Evolutionary conservation across 768 basidiomycete genomes (phyloP), one percentile per base, ranked within the genome.

Genomic region (Boletus tylopilopsis): DNA sequence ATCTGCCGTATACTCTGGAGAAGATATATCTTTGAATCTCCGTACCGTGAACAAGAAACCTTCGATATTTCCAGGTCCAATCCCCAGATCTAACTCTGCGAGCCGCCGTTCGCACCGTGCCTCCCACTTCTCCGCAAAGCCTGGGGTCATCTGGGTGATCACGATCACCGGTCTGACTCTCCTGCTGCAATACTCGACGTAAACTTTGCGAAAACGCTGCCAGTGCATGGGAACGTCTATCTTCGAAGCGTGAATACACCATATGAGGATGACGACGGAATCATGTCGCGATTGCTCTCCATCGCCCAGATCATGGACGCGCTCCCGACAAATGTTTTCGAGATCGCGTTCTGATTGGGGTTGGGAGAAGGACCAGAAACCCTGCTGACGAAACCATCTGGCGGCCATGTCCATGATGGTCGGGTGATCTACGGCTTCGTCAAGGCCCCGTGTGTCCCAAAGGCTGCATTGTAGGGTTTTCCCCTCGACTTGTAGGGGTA

Each of bases 171-270:
- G 62, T 42, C 49, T 63, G 41, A 60, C 61, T 45, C 13, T 65
- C 55, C 27, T 54, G 19, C 48, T 23, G 33, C 63, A 63, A 34
- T 63, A 63, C n/a, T 63, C 47, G 49, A 55, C 55, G 32, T 60
- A 64, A 21, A 63, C 54, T 32, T 54, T 60, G 57, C 57, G 55
- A 54, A 64, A 64, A 24, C 63, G 60, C 12, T 49, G 49, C 62
- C 62, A 64, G 37, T 65, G 61, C 27, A 51, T 51, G 10, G 58
- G 53, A 36, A 63, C 51, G 18, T 57, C 60, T 40, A 65, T 65
- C 51, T 64, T 65, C 6, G 58, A 63, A 34, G 62, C 62, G n/a
- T 57, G 57, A 18, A 64, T 65, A n/a, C 62, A 63, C 62, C 62
- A 65, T 46, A 65, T 51, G 7, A 65, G 55, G 46, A 62, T 23